These are phyloP conservation scores for Quercus phellos DNA, from an alignment of 331 rosid genomes.

Conservation along the genomic window DNA sequence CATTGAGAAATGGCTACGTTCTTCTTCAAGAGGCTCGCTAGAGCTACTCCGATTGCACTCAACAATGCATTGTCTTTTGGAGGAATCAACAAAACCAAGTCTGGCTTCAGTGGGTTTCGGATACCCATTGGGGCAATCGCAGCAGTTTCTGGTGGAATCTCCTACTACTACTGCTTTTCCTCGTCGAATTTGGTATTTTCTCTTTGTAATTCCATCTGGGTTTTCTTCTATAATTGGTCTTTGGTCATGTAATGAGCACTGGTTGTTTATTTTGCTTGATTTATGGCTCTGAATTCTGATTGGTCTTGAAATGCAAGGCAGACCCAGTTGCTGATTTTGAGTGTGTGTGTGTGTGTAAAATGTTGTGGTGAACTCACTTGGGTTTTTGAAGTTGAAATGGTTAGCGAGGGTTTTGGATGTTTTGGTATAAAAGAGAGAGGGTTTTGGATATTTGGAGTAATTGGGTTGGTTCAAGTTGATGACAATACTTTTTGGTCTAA, in stretches of 20 bases:
- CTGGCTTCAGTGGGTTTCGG: slow-evolving; percentile 32
- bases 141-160: slow-evolving; percentile 80
- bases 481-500: neutral
- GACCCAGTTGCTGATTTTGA: neutral
- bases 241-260: neutral
- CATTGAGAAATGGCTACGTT: slow-evolving; percentile 59
- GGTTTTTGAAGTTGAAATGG: neutral
- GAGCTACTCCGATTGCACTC: slow-evolving; percentile 55
- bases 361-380: neutral
- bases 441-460: neutral
- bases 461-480: neutral
- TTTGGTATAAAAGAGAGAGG: neutral
- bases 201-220: neutral
- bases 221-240: neutral
- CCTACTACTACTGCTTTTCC: slow-evolving; percentile 56
- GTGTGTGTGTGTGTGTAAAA: neutral
- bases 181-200: slow-evolving; percentile 55
- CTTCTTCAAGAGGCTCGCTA: slow-evolving; percentile 56
- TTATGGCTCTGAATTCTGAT: neutral
- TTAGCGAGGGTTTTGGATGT: neutral
- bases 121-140: slow-evolving; percentile 66
- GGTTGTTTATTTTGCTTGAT: no score
- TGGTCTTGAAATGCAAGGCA: neutral
- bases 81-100: slow-evolving; percentile 35
- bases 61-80: slow-evolving; percentile 17